These are phyloP conservation scores for Beauveria caledonica DNA, from an alignment of 2,329 filamentous ascomycete genomes.

Conservation along the genomic window DNA sequence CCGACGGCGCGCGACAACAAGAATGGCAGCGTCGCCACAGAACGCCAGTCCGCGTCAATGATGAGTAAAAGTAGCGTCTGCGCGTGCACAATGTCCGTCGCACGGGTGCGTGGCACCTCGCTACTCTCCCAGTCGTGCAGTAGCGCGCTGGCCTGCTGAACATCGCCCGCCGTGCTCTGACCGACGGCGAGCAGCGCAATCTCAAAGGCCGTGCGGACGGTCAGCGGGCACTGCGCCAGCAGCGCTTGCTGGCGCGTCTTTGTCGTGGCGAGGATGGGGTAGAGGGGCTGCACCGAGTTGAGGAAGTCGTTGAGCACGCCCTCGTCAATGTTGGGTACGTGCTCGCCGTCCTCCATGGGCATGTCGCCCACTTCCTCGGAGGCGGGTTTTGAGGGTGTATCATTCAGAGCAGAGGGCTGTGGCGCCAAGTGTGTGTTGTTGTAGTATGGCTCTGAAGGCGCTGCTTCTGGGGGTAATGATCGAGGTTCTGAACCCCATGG, in stretches of 20 bases:
- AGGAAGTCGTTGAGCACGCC: conserved; percentile 48
- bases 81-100: conserved; percentile 49
- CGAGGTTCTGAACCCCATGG: conserved; percentile 42
- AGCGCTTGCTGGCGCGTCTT: conserved; percentile 48
- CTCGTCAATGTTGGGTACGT: conserved; percentile 33
- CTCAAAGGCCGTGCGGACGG: conserved; percentile 55
- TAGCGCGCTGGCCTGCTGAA: conserved; percentile 37
- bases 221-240: conserved; percentile 45
- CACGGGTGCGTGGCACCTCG: conserved; percentile 28
- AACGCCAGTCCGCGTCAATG: conserved; percentile 51
- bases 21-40: conserved; percentile 38
- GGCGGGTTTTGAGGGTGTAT: conserved; percentile 28
- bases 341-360: conserved; percentile 25
- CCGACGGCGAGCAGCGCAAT: conserved; percentile 53
- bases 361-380: conserved; percentile 22
- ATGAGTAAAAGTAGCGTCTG: conserved; percentile 60
- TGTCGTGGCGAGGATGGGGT: conserved; percentile 55
- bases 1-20: conserved; percentile 59
- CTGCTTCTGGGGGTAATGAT: conserved; percentile 33
- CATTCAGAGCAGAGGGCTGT: conserved; percentile 33
- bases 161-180: conserved; percentile 31
- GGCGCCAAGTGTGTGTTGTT: conserved; percentile 37
- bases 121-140: conserved; percentile 45
- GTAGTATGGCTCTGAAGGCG: conserved; percentile 29
- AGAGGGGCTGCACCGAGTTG: conserved; percentile 54